Conservation (phyloP, 2,329 filamentous ascomycete species). For the Falciphora oryzae region DNA sequence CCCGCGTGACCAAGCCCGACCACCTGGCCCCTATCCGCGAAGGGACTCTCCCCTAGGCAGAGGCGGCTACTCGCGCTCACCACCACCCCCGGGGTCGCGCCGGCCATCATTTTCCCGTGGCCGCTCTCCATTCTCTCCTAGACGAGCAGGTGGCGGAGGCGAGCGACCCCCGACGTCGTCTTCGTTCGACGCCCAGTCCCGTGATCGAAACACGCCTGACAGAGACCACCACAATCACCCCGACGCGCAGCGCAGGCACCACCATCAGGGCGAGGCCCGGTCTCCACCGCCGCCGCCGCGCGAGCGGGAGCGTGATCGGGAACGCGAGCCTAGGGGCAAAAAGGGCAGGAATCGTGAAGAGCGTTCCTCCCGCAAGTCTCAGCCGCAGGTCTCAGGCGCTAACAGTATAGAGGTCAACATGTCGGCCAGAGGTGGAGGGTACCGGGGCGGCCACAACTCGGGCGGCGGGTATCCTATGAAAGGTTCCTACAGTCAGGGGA, state of each 20-base stretch:
- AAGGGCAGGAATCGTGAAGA: slow-evolving; percentile 34
- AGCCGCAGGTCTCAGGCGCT: slow-evolving; percentile 35
- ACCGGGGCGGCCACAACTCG: slow-evolving; percentile 32
- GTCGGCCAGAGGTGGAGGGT: slow-evolving; percentile 36
- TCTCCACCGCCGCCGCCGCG: slow-evolving; percentile 12
- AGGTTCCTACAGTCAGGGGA: slow-evolving; percentile 24
- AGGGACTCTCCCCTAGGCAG: slow-evolving; percentile 17
- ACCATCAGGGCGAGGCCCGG: slow-evolving; percentile 5
- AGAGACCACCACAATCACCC: slow-evolving; percentile 11
- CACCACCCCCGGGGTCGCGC: slow-evolving; percentile 10
- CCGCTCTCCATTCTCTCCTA: slow-evolving; percentile 15
- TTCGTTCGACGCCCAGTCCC: slow-evolving; percentile 16
- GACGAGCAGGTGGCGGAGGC: slow-evolving; percentile 1
- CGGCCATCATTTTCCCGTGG: slow-evolving; percentile 19
- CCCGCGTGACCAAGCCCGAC: slow-evolving; percentile 8
- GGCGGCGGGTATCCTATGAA: slow-evolving; percentile 30
- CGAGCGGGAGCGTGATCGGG: slow-evolving; percentile 5
- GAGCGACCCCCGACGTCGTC: slow-evolving; percentile 19
- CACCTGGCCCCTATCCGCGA: slow-evolving; percentile 15
- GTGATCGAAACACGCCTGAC: slow-evolving; percentile 16
- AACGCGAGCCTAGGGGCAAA: slow-evolving; percentile 15
- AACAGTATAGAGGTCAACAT: slow-evolving; percentile 48
- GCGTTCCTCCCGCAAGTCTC: slow-evolving; percentile 29
- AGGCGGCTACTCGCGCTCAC: slow-evolving; percentile 13
- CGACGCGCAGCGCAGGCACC: slow-evolving; percentile 7